Evolutionary conservation across 148 eudicot genomes (phyloP).

Genomic region (Suaeda aralocaspica): DNA sequence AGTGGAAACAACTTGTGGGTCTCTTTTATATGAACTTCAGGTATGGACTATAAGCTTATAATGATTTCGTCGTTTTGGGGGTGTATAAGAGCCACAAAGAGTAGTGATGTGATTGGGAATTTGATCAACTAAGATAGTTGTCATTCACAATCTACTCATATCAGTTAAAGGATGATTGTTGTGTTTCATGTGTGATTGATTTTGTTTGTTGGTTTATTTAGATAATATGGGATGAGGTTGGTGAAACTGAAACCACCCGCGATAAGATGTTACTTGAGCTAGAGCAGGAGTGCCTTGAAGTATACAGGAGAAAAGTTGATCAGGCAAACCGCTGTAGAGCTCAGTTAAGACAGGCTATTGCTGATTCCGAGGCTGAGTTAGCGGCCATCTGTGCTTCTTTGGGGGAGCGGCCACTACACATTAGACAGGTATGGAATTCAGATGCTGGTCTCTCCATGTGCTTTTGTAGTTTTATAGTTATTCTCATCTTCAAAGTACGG

Average conservation of each 20-base stretch:
- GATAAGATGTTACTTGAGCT: conserved; percentile 58
- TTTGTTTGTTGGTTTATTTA: conserved; percentile 14
- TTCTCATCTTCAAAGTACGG: background rate
- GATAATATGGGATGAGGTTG: conserved; percentile 71
- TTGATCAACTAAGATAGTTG: background rate
- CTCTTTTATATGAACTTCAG: conserved; percentile 46
- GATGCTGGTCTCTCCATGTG: background rate
- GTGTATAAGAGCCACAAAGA: background rate
- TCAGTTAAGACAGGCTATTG: conserved; percentile 55
- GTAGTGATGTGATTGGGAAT: background rate
- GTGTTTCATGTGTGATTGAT: conserved; percentile 1
- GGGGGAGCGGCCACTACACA: conserved; percentile 54
- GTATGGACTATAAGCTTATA: conserved; percentile 20
- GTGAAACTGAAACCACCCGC: conserved; percentile 46
- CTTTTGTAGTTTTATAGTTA: background rate
- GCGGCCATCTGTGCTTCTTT: conserved; percentile 52
- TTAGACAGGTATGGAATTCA: conserved; percentile 38
- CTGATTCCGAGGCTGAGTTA: conserved; percentile 63
- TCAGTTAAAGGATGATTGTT: background rate
- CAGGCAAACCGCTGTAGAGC: conserved; percentile 57
- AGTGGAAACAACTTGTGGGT: conserved; percentile 51
- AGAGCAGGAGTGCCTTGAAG: conserved; percentile 60
- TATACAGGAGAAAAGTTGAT: conserved; percentile 59
- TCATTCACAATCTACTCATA: background rate
- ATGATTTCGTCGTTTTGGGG: background rate